These are phyloP conservation scores for Xerocomus brunneocitrinus DNA, from an alignment of 768 basidiomycete species.

Conservation along the genomic window DNA sequence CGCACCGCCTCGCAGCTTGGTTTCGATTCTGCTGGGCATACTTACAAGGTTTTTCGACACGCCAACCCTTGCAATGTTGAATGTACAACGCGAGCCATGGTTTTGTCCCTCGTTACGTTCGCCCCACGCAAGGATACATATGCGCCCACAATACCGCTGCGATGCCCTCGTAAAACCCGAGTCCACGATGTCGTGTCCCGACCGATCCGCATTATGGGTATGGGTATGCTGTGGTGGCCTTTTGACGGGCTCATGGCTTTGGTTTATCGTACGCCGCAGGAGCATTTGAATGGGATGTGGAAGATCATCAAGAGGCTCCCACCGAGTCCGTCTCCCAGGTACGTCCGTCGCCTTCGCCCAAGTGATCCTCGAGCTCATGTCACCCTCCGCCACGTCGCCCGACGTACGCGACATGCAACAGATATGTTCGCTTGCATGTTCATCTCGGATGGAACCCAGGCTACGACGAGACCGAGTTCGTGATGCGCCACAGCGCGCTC, in stretches of 20 bases:
- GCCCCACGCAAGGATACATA: not conserved
- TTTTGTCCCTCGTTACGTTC: too few relatives aligned
- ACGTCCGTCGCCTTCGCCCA: too few relatives aligned
- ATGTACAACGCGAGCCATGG: not conserved
- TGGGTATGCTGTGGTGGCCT: not conserved
- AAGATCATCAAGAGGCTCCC: slow-evolving; percentile 18
- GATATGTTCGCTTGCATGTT: slow-evolving; percentile 31
- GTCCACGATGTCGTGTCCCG: too few relatives aligned
- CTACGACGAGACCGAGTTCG: slow-evolving; percentile 27
- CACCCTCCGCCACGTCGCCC: slow-evolving; percentile 1
- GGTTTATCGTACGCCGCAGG: slow-evolving; percentile 14
- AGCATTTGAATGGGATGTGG: slow-evolving; percentile 1
- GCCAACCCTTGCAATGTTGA: not conserved
- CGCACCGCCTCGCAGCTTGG: too few relatives aligned
- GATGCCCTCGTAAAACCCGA: not conserved
- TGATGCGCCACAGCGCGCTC: slow-evolving; percentile 24
- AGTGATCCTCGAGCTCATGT: too few relatives aligned
- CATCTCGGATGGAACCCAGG: slow-evolving; percentile 27
- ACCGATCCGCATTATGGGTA: not conserved
- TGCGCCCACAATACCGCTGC: not conserved
- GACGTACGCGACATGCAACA: not conserved
- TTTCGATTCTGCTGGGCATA: too few relatives aligned
- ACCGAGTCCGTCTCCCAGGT: slow-evolving; percentile 11
- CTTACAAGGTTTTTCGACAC: not conserved
- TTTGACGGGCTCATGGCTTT: slow-evolving; percentile 14